Evolutionary conservation across 108 stramenopile species (phyloP), one percentile per base, ranked within the genome.

Genomic region (Nannochloropsis gaditana): DNA sequence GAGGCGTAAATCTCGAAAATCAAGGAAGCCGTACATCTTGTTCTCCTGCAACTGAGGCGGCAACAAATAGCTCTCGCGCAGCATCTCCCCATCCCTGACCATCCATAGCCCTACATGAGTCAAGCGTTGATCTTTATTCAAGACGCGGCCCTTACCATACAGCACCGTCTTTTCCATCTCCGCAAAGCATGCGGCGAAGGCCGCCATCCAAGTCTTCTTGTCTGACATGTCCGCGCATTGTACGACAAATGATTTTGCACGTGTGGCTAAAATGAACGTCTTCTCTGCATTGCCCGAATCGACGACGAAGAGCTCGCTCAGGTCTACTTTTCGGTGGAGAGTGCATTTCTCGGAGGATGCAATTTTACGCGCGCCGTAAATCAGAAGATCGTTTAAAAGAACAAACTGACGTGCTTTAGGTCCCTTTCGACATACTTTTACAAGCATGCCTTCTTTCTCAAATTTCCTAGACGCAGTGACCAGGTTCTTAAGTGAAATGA

Each of bases 381-480:
- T 83, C 5, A 90, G 83, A 41, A 84, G 42, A 82, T 90, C 87
- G n/a, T 88, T 88, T 85, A 90, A 90, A 21, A 90, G 86, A 9
- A 86, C 85, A 85, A 90, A 90, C 43, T 47, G 82, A 31, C 82
- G 85, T 2, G 6, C 21, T 9, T 87, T 87, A 21, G 88, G 79
- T 43, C 87, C 85, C 11, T 87, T 85, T 43, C 83, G 83, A 82
- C 87, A 86, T 41, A 90, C 87, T 80, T 90, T 90, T 45, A 44
- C 44, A 43, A 90, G 82, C 42, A 5, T 31, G 2, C 87, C 87
- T 50, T 88, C 87, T 19, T 84, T 86, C 9, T 88, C 83, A 41
- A 90, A 81, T 19, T 47, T 79, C 3, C 89, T 44, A 1, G 43
- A 44, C 1, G 85, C 84, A 19, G 73, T 11, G 9, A 86, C 83